Base-by-base conservation (phyloP, 2,329 filamentous ascomycete genomes). In the Penicillium sp. region DNA sequence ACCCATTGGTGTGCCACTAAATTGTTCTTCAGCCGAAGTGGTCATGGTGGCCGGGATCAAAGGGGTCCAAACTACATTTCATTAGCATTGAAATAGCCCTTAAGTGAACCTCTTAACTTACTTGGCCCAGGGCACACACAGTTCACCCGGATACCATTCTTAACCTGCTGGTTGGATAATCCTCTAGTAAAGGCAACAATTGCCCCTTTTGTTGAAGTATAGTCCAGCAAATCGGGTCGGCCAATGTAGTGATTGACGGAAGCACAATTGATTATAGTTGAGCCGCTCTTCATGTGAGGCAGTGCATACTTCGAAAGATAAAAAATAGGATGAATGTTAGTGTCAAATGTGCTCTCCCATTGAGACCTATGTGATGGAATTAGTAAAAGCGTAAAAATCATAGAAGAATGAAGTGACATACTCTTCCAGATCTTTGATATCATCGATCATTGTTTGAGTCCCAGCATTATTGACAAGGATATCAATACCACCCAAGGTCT, bases 211-310 rank as follows among this genome's bases (percentile, higher is more conserved):
- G 88, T 91, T 1, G 87, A 87, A 0, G 90, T 92, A 78, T 95
- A 95, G 74, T 95, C 90, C 49, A 95, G 84, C 2, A 93, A 82
- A 66, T 93, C 90, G 0, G 88, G 87, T 1, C 90, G 88, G 37
- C 90, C 90, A 57, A 92, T 84, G 76, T 93, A 95, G 26, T 87
- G 89, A 72, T 93, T 93, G 71, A 95, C 87, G 31, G 89, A 92
- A 46, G 90, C 87, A 71, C 91, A 92, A 79, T 93, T 95, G 82
- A 96, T 91, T 72, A 96, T 91, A 27, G 85, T 87, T 54, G 85
- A 82, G 29, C 91, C 90, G 19, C 75, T 73, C 69, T 84, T 84
- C 85, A 95, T 89, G 74, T 93, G 88, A 1, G 86, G 86, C 13
- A 95, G 79, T 9, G 82, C 76, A 68, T 93, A 91, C 73, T 95